These are phyloP conservation scores for Trifolium subterraneum DNA, from an alignment of 306 rosid genomes.

Conservation along the genomic window DNA sequence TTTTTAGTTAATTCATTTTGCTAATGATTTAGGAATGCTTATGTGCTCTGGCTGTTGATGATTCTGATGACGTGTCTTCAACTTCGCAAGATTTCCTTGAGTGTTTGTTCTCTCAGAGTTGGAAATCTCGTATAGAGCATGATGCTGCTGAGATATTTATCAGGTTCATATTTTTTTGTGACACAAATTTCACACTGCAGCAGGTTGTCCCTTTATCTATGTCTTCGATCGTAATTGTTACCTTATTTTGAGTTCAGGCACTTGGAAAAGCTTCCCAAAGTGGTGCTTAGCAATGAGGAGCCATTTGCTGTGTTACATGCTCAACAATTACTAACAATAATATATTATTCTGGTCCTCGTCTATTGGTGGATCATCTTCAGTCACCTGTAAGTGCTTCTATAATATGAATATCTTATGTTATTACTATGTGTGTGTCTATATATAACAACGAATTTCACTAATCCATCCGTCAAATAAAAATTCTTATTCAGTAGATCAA, in stretches of 20 bases:
- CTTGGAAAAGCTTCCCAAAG: conserved; percentile 85
- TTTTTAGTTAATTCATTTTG: conserved; percentile 37
- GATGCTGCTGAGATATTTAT: conserved; percentile 68
- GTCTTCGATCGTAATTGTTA: conserved; percentile 29
- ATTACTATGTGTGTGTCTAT: neutral
- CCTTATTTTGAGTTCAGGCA: conserved; percentile 61
- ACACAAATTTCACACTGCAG: conserved; percentile 29
- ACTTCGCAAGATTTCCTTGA: conserved; percentile 76
- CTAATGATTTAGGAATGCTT: conserved; percentile 80
- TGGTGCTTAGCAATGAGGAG: conserved; percentile 86
- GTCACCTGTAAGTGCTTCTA: conserved; percentile 73
- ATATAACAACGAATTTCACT: neutral
- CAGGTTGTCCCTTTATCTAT: conserved; percentile 28
- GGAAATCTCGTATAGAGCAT: conserved; percentile 52
- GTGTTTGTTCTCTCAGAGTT: conserved; percentile 53
- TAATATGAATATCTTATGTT: conserved; percentile 25
- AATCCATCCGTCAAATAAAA: too few relatives aligned
- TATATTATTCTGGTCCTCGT: conserved; percentile 87
- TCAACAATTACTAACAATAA: conserved; percentile 71
- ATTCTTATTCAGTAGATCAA: too few relatives aligned
- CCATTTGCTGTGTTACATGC: conserved; percentile 72
- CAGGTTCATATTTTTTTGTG: conserved; percentile 59
- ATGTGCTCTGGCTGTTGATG: conserved; percentile 79
- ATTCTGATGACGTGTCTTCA: conserved; percentile 71
- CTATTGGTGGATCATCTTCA: conserved; percentile 78